These are phyloP conservation scores for Zanthoxylum bungeanum DNA, from an alignment of 345 rosid species.

Conservation along the genomic window DNA sequence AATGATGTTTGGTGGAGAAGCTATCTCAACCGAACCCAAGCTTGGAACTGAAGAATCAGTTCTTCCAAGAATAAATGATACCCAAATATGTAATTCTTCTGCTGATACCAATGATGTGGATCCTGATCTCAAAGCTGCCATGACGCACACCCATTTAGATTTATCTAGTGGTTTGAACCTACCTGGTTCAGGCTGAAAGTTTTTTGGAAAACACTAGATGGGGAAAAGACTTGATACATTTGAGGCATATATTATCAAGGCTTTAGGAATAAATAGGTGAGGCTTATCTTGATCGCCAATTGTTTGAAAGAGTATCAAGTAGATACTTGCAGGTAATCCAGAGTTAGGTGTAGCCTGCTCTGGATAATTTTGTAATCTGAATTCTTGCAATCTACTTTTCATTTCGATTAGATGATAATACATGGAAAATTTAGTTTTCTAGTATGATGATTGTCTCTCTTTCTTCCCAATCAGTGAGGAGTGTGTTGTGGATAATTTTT, in stretches of 20 bases:
- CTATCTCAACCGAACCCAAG: constrained; percentile 20
- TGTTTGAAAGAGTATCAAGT: background rate
- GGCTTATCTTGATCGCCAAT: background rate
- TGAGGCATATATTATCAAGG: background rate
- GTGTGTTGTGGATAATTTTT: background rate
- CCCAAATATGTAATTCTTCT: constrained; percentile 18
- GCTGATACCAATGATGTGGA: constrained; percentile 18
- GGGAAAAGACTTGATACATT: background rate
- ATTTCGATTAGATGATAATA: background rate
- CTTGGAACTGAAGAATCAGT: constrained; percentile 18
- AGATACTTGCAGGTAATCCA: background rate
- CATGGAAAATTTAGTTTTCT: background rate
- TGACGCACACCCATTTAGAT: constrained; percentile 27
- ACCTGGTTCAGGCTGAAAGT: no score
- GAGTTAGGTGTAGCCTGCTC: background rate
- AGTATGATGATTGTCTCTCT: background rate
- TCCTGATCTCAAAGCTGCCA: constrained; percentile 19
- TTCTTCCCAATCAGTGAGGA: background rate
- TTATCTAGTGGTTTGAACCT: no score
- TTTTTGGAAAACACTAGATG: no score
- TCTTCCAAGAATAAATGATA: constrained; percentile 20
- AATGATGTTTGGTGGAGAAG: constrained; percentile 24
- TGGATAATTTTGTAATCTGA: constrained; percentile 5
- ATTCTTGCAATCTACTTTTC: background rate
- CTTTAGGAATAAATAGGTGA: constrained; percentile 9